A percentile compares a stretch with the other conserved stretches of the same genome.
Evolutionary conservation across 2,329 filamentous ascomycete species (phyloP).

Genomic region (Chrysoporthe cubensis): DNA sequence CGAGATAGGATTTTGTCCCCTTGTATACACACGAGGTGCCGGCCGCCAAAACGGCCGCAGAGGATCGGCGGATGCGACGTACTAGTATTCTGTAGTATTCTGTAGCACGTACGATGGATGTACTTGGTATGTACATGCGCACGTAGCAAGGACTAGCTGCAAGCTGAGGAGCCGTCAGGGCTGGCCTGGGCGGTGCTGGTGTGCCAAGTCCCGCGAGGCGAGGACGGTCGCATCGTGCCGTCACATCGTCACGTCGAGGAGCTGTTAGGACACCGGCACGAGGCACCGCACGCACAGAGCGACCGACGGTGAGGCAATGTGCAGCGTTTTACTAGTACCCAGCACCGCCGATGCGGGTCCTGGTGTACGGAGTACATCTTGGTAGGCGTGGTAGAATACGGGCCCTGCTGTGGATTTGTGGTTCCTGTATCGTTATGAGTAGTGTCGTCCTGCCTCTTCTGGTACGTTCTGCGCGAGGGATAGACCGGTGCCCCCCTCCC

Average conservation of each 20-base stretch:
- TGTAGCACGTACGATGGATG: too few relatives aligned
- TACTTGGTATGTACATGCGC: background rate
- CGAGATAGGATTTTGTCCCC: background rate
- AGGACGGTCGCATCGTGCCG: conserved; percentile 1
- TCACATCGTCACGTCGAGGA: conserved; percentile 8
- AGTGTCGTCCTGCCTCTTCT: background rate
- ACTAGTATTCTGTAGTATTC: background rate
- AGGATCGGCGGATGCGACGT: background rate
- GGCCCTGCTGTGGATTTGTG: too few relatives aligned
- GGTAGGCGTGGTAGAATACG: too few relatives aligned
- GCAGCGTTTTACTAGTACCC: background rate
- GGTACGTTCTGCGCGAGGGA: background rate
- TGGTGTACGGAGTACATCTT: too few relatives aligned
- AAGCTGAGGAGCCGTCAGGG: conserved; percentile 3
- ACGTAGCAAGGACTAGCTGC: background rate
- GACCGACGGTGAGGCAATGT: too few relatives aligned
- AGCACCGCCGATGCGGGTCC: background rate
- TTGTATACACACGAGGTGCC: background rate
- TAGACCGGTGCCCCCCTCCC: background rate
- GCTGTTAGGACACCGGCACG: background rate
- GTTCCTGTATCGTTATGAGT: too few relatives aligned
- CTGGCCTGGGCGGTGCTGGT: background rate
- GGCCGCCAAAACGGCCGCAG: too few relatives aligned
- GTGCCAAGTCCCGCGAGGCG: background rate
- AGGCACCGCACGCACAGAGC: background rate